Evolutionary conservation across 1,139 yeast genomes (phyloP), one percentile per base, ranked within the genome.

Genomic region (Yamadazyma atmosphaerica): DNA sequence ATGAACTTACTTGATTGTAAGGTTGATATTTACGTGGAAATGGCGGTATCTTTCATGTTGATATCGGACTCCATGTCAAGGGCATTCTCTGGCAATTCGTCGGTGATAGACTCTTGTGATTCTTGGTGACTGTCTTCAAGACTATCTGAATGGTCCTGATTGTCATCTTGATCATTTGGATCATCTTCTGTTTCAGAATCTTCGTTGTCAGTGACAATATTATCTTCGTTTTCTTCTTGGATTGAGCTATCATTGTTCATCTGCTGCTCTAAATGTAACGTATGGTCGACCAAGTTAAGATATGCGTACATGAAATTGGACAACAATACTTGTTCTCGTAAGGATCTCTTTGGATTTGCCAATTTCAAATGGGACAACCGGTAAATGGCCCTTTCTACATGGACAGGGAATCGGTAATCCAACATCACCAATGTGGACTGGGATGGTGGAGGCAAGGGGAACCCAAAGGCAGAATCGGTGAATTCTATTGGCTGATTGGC

Each of bases 241-340:
- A 47, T 41, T 4, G 43, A 32, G n/a, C 34, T 40, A 15, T 52
- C 56, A 19, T 43, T 47, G 29, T 50, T 54, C 48, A 54, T 49
- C 40, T 65, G 72, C 49, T 81, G 88, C 52, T 85, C 90, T 47
- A 85, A 62, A 59, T 83, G 87, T 49, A 85, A 68, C 6, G 92
- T 83, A 52, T 90, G 97, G 60, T 92, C 95, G 41, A 92, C 96
- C 61, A 92, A 71, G 56, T 92, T 92, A 70, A 92, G 75, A 63
- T 92, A 92, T 0, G 98, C 94, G 59, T 92, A 92, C 98, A 92
- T 92, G 74, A 92, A 92, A 60, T 94, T 94, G 41, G 96, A 87
- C 48, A 92, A 65, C 36, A 92, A 62, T 2, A 92, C 98, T 58
- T 92, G 98, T 56, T 94, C 97, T 26, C 90, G 74, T 44, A 92